These are phyloP conservation scores for Sedum album DNA, from an alignment of 164 flowering plant species.

Conservation along the genomic window DNA sequence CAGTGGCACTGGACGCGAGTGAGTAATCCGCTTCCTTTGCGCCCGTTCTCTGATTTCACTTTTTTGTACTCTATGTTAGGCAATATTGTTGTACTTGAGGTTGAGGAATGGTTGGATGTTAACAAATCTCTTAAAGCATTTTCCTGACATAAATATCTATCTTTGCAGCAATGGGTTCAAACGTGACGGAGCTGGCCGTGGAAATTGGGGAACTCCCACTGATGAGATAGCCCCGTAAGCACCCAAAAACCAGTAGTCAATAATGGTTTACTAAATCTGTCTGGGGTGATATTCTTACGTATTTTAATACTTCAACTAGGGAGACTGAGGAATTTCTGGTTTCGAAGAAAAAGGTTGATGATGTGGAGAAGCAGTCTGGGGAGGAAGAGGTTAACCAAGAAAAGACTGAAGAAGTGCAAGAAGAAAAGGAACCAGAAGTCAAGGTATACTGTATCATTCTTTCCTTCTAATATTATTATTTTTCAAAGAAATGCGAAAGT, in stretches of 20 bases:
- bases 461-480: no score
- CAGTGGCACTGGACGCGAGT: slow-evolving; percentile 73
- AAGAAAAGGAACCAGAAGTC: slow-evolving; percentile 13
- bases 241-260: background rate
- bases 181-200: slow-evolving; percentile 63
- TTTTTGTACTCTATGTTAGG: no score
- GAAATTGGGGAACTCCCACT: slow-evolving; percentile 56
- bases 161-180: slow-evolving; percentile 39
- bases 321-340: slow-evolving; percentile 6
- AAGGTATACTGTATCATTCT: slow-evolving; percentile 6
- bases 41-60: background rate
- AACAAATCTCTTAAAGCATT: background rate
- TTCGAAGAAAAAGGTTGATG: slow-evolving; percentile 4
- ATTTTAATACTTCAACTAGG: background rate
- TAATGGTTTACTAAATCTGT: background rate
- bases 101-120: no score
- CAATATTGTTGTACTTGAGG: no score
- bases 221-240: slow-evolving; percentile 52
- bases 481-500: no score
- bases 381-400: slow-evolving; percentile 11
- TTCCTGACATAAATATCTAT: background rate
- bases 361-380: slow-evolving; percentile 6
- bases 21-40: background rate
- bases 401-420: slow-evolving; percentile 5
- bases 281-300: background rate